Conservation (phyloP, 2,329 filamentous ascomycete species). For the Pleomassaria siparia region DNA sequence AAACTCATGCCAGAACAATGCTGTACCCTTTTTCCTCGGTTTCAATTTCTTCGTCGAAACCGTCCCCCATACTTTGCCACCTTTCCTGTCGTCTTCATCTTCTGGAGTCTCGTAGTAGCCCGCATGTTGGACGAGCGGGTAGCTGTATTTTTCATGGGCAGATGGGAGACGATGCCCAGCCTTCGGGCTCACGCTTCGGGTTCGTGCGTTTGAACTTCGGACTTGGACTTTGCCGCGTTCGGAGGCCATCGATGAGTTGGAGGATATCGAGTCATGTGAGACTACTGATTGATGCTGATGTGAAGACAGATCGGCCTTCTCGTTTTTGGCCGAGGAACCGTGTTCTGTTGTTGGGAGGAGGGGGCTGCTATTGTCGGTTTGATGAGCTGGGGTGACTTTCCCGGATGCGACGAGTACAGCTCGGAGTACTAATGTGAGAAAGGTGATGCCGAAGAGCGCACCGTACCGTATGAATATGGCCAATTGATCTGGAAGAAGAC, state of each 20-base stretch:
- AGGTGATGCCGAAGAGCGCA: conserved; percentile 59
- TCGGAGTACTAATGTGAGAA: conserved; percentile 50
- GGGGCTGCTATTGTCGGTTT: conserved; percentile 10
- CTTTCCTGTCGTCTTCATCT: conserved; percentile 15
- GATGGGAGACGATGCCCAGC: conserved; percentile 32
- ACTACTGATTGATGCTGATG: conserved; percentile 11
- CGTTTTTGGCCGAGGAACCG: conserved; percentile 25
- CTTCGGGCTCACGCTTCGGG: conserved; percentile 43
- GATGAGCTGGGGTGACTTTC: conserved; percentile 10
- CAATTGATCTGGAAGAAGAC: conserved; percentile 85
- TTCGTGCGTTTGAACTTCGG: conserved; percentile 34
- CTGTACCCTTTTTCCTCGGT: conserved; percentile 41
- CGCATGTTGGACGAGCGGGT: conserved; percentile 45
- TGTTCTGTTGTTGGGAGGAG: conserved; percentile 32
- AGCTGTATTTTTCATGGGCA: conserved; percentile 22
- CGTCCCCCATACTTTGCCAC: conserved; percentile 31
- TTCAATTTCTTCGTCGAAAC: conserved; percentile 31
- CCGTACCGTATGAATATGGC: conserved; percentile 80
- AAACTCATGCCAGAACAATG: conserved; percentile 61
- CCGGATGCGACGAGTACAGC: conserved; percentile 43
- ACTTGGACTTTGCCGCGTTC: conserved; percentile 27
- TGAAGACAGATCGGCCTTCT: conserved; percentile 22
- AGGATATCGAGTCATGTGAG: conserved; percentile 21
- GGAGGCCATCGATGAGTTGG: conserved; percentile 34
- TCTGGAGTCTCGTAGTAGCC: conserved; percentile 39